phyloP scores from a whole-genome alignment of 306 rosid genomes.

The Castanopsis chinensis region DNA sequence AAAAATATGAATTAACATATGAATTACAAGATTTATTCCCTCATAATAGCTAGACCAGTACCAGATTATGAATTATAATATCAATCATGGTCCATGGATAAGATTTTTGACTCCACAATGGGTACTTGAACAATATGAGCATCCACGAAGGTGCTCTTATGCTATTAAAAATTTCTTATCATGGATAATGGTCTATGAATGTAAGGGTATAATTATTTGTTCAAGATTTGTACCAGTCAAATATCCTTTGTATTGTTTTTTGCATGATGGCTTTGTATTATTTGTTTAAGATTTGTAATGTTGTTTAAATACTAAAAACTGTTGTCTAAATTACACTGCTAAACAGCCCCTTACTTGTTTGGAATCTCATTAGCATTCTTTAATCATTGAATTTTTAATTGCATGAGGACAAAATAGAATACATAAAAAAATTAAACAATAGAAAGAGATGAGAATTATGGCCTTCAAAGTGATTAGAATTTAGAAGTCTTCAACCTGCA shows the following conservation, averaged over 20 bases:
- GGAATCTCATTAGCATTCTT: not conserved
- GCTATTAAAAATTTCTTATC: not conserved
- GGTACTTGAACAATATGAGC: not conserved
- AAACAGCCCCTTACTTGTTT: not conserved
- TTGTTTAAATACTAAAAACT: too few species aligned
- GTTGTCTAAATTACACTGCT: too few species aligned
- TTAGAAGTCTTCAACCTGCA: too few species aligned
- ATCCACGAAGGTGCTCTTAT: not conserved
- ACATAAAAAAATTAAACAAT: too few species aligned
- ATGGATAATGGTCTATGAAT: not conserved
- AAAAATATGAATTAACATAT: not conserved
- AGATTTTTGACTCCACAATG: not conserved
- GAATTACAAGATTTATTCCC: not conserved
- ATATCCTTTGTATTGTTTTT: not conserved
- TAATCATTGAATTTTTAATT: too few species aligned
- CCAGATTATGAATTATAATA: not conserved
- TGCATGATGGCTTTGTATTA: too few species aligned
- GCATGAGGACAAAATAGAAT: too few species aligned
- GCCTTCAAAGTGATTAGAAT: too few species aligned
- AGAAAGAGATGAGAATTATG: too few species aligned
- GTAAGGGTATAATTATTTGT: not conserved
- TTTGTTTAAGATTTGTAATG: too few species aligned
- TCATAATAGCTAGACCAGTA: not conserved
- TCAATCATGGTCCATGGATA: not conserved
- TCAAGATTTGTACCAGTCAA: constrained; percentile 1